These are phyloP conservation scores for Naganishia kalamii DNA, from an alignment of 768 basidiomycete species.

Conservation along the genomic window DNA sequence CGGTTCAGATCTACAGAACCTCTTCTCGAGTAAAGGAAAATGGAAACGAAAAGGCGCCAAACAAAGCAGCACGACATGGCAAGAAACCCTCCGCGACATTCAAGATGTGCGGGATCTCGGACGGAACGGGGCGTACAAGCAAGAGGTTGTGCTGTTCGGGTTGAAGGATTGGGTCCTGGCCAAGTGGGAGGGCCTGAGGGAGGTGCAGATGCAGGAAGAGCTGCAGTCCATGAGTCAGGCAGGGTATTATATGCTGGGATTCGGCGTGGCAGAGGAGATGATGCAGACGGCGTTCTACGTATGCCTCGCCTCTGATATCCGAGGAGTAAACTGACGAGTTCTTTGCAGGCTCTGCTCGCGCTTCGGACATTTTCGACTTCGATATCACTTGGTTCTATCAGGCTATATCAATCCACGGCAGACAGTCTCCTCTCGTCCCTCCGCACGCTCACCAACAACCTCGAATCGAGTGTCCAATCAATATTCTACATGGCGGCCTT, in stretches of 20 bases:
- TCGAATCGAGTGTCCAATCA: conserved; percentile 72
- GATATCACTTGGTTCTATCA: conserved; percentile 71
- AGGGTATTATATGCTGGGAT: conserved; percentile 15
- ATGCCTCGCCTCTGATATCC: background rate
- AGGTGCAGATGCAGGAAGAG: conserved; percentile 48
- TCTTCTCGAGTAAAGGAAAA: conserved; percentile 32
- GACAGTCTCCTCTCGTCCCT: conserved; percentile 64
- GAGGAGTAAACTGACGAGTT: conserved; percentile 15
- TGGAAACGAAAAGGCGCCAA: conserved; percentile 8
- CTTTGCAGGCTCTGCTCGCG: conserved; percentile 63
- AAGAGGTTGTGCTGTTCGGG: conserved; percentile 74
- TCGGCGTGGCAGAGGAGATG: conserved; percentile 22
- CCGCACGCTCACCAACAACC: conserved; percentile 58
- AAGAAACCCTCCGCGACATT: conserved; percentile 52
- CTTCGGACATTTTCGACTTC: conserved; percentile 66
- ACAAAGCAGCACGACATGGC: conserved; percentile 49
- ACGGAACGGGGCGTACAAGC: conserved; percentile 67
- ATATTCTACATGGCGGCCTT: conserved; percentile 84
- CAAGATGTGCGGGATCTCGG: conserved; percentile 58
- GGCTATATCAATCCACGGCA: conserved; percentile 71
- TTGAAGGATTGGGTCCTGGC: conserved; percentile 77
- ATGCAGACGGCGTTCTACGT: conserved; percentile 31
- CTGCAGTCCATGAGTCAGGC: conserved; percentile 1
- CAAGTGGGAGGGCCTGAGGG: conserved; percentile 65
- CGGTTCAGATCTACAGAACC: background rate